Base-by-base conservation (phyloP, 208 protist species). In the Wallacemonas sp. region DNA sequence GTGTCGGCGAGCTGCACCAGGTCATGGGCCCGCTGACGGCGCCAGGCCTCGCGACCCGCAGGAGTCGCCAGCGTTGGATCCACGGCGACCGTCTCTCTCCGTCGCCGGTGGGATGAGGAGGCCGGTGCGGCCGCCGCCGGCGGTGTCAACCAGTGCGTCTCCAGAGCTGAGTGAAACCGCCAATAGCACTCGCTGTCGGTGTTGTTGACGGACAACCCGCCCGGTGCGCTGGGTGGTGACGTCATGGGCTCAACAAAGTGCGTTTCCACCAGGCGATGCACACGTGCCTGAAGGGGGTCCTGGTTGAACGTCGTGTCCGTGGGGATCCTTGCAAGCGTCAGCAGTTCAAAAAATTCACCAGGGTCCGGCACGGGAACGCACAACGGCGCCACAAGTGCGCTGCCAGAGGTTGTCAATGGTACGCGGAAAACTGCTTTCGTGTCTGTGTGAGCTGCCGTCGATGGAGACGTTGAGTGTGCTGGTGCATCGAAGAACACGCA, bases 1-100 rank as follows among this genome's bases (percentile, higher is more conserved):
- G 77, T 79, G 27, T 79, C 59, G 21, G 68, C 15, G 3, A 83
- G 45, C n/a, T 59, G 54, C 30, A 78, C 34, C 36, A 79, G 52
- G 21, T 72, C 69, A 15, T 64, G 30, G 3, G 58, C 46, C 1
- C 63, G 29, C 0, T 57, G 15, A 36, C 29, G 6, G 26, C 70
- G 62, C 24, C 50, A 62, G 22, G 10, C 41, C 19, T 66, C 36
- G 1, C 50, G 50, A 5, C 30, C 50, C 3, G 50, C 50, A 3
- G 50, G 50, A 15, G 50, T 38, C 32, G 50, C 4, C 50, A 57
- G 30, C n/a, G 50, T 4, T n/a, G 26, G 30, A 12, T 57, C 32
- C 29, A 57, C 50, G 12, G 42, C 6, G 32, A 45, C 36, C 22
- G 17, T 3, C 9, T 3, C 4, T 12, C 9, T 26, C 22, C 12